Percentiles rank a stretch among this genome's conserved stretches.
Evolutionary conservation across 2,329 filamentous ascomycete genomes (phyloP).

Genomic region (Trichoderma citrinoviride): DNA sequence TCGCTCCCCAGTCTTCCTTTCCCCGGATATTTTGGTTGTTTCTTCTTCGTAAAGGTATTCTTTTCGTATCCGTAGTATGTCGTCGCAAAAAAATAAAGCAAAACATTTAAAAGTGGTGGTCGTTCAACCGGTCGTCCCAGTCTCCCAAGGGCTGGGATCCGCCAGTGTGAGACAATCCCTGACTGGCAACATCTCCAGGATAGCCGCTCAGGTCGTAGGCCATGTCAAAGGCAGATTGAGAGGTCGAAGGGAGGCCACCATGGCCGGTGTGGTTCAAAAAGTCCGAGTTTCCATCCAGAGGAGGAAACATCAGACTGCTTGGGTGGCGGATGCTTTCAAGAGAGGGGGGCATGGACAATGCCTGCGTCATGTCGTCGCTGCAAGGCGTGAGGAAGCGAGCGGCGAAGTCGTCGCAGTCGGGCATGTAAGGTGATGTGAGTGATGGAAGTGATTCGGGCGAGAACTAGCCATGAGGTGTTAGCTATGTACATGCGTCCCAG

Average conservation of each 20-base stretch:
- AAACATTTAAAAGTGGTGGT: background rate
- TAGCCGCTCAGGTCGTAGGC: slow-evolving; percentile 42
- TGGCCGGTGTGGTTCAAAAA: slow-evolving; percentile 32
- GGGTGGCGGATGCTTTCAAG: slow-evolving; percentile 29
- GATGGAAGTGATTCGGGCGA: slow-evolving; percentile 38
- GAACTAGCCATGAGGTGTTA: slow-evolving; percentile 35
- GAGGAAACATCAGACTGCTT: slow-evolving; percentile 15
- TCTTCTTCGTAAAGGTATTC: background rate
- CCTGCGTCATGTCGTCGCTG: slow-evolving; percentile 48
- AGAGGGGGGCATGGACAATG: slow-evolving; percentile 31
- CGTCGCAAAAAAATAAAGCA: background rate
- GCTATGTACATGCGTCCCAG: background rate
- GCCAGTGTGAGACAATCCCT: slow-evolving; percentile 28
- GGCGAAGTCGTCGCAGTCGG: slow-evolving; percentile 39
- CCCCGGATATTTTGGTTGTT: background rate
- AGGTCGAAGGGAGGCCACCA: slow-evolving; percentile 33
- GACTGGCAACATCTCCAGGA: slow-evolving; percentile 32
- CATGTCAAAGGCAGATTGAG: slow-evolving; percentile 37
- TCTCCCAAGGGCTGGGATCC: slow-evolving; percentile 31
- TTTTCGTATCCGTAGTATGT: background rate
- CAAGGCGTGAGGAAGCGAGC: slow-evolving; percentile 52
- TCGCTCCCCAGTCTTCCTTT: background rate
- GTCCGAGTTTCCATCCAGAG: slow-evolving; percentile 29
- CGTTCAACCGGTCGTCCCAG: slow-evolving; percentile 31
- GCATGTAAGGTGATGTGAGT: slow-evolving; percentile 35